Base-by-base conservation (phyloP, 768 basidiomycete species). In the Rhodotorula sphaerocarpa region DNA sequence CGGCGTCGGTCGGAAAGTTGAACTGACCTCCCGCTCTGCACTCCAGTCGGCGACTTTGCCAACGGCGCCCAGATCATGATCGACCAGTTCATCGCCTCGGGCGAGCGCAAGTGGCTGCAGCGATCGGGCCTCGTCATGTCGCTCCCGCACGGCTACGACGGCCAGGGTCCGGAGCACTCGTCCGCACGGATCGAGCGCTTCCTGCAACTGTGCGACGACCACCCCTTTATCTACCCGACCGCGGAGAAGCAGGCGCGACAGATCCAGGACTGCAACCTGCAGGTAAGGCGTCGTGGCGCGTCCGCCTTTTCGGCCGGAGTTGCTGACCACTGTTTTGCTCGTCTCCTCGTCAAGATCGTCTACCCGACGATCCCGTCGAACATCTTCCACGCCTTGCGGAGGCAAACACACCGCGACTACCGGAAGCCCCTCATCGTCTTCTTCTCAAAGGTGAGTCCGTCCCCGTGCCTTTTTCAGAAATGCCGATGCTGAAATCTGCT, bases 251-350 rank as follows among this genome's bases (percentile, higher is more conserved):
- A 92, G 63, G 89, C 91, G 73, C 79, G 95, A 50, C 91, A 95
- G 72, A 91, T 96, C 74, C 95, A 99, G 78, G 95, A 99, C 75
- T 95, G 92, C 77, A 99, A 97, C 75, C 90, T 97, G 89, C 95
- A 97, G 78, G 36, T 39, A n/a, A n/a, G n/a, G n/a, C n/a, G n/a
- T 16, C 36, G 36, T 39, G 36, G 36, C 36, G 36, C 10, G 36
- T 39, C 16, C 36, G 9, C 36, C 10, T 39, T 9, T 39, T 16
- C 36, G 36, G 9, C 16, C 10, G 36, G 36, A 16, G 16, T 10
- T 9, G 36, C 36, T 39, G 36, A 39, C 36, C 36, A 16, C 36
- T 39, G 10, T 9, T 39, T 39, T 39, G 36, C 36, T 10, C 36
- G 36, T 9, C 16, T 39, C 36, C 10, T 39, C 36, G 36, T 9